Base-by-base conservation (phyloP, 148 eudicot species). In the Nepenthes gracilis region DNA sequence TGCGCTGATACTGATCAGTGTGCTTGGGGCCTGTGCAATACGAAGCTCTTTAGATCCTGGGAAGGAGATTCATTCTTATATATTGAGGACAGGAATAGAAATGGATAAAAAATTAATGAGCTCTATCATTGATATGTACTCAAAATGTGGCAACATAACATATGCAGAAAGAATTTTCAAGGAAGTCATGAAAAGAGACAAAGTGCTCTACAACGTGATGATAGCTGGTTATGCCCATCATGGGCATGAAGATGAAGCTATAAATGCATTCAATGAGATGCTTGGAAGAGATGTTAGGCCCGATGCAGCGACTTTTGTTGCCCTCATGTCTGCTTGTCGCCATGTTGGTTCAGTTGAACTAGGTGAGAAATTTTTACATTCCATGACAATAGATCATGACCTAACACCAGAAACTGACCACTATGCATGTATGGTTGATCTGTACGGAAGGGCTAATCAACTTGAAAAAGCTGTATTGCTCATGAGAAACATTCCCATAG, bases 351-450 rank as follows among this genome's bases (percentile, higher is more conserved):
- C 80, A 50, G 91, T 88, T 9, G 82, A 80, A 68, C 47, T 60
- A n/a, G 98, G 98, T 23, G 95, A 88, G 68, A 63, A 64, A n/a
- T 73, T 78, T 67, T 88, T 93, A 65, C 53, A 66, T 40, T 66
- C 83, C 61, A 93, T 93, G 98, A 73, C 60, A 4, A 53, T 67
- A 55, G 72, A 74, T 45, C 79, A 86, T 62, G 77, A 49, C 15
- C 78, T 93, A 57, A 11, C 55, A 52, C 91, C 96, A 2, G 87
- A 79, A 74, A 70, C 58, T 47, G 85, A 88, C 60, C 98, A 93
- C 71, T 82, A 82, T 59, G 88, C 96, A 8, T 88, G 98, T 61
- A 78, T 88, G 94, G 78, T 92, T 71, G 98, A 92, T 74, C 80
- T 92, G 62, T 88, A 80, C 62, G 96, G 95, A 49, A 75, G 91